Base-by-base conservation (phyloP, 1,139 yeast genomes). In the Maudiozyma humilis region DNA sequence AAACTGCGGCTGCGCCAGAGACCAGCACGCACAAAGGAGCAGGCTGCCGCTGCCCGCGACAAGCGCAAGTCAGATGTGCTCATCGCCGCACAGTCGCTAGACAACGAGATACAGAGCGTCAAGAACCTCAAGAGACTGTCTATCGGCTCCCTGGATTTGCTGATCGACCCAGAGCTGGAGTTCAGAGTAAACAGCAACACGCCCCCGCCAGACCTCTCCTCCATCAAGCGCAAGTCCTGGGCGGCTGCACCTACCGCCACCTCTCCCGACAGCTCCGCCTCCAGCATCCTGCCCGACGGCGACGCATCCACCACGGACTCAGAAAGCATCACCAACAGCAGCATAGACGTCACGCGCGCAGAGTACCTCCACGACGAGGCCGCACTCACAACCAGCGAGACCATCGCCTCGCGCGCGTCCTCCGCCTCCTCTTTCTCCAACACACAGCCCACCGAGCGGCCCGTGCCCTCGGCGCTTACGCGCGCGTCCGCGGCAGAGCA, bases 1-100 rank as follows among this genome's bases (percentile, higher is more conserved):
- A 44, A 18, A 16, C 27, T 10, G 10, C 27, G 27, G 27, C 27
- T 23, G 6, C 27, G 27, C 27, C 27, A 23, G 44, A 16, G 14
- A 19, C 19, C 40, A 14, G 17, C 4, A 15, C 20, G 20, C 10
- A 35, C 27, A 6, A 23, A 30, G 33, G 35, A 38, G 17, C 43
- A 36, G 41, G 38, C 41, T 36, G 47, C 30, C 44, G 36, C 33
- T 42, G 48, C 29, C 16, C 29, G 29, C 27, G 54, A 59, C 27
- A 59, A 60, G 41, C 49, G 64, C 41, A 59, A 56, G 40, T 60
- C 66, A 13, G 64, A 58, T 36, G 63, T 62, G 10, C 44, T 62
- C 36, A 59, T 60, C 30, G 66, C 66, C 14, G 66, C 65, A 5
- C 55, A 58, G 42, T 58, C 65, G 2, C 40, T 62, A 44, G 65